These are phyloP conservation scores for Mycena rebaudengoi DNA, from an alignment of 768 basidiomycete genomes.

Conservation along the genomic window DNA sequence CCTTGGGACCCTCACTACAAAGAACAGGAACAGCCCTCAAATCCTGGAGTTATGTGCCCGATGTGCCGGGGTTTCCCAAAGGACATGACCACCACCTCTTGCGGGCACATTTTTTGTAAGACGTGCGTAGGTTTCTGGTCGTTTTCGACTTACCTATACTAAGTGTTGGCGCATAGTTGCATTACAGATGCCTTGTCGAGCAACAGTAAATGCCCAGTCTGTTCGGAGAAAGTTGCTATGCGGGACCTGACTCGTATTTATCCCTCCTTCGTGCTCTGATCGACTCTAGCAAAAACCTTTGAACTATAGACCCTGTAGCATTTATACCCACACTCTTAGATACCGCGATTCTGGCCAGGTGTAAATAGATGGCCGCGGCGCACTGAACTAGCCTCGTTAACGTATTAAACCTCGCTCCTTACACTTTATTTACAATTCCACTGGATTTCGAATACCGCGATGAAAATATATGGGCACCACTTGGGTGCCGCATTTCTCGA, in stretches of 20 bases:
- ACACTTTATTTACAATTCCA: no score
- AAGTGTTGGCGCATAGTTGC: slow-evolving; percentile 15
- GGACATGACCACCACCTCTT: slow-evolving; percentile 38
- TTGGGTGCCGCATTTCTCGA: no score
- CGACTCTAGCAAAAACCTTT: background rate
- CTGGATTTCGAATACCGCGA: no score
- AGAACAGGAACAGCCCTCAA: slow-evolving; percentile 21
- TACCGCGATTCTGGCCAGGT: background rate
- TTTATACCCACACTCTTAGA: slow-evolving; percentile 9
- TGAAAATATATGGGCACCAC: no score
- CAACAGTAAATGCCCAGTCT: slow-evolving; percentile 28
- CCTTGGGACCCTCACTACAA: slow-evolving; percentile 27
- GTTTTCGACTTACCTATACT: background rate
- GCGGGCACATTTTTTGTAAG: slow-evolving; percentile 40
- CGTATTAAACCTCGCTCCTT: no score
- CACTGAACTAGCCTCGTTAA: no score
- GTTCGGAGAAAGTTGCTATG: slow-evolving; percentile 14
- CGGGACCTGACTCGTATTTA: slow-evolving; percentile 23
- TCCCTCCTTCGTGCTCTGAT: slow-evolving; percentile 25
- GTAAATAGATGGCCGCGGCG: background rate
- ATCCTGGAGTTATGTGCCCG: slow-evolving; percentile 39
- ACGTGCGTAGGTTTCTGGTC: slow-evolving; percentile 11
- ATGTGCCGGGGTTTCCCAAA: slow-evolving; percentile 42
- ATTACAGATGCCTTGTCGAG: slow-evolving; percentile 16
- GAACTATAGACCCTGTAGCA: slow-evolving; percentile 14